Evolutionary conservation across 345 rosid species (phyloP).

Genomic region (Acer negundo): DNA sequence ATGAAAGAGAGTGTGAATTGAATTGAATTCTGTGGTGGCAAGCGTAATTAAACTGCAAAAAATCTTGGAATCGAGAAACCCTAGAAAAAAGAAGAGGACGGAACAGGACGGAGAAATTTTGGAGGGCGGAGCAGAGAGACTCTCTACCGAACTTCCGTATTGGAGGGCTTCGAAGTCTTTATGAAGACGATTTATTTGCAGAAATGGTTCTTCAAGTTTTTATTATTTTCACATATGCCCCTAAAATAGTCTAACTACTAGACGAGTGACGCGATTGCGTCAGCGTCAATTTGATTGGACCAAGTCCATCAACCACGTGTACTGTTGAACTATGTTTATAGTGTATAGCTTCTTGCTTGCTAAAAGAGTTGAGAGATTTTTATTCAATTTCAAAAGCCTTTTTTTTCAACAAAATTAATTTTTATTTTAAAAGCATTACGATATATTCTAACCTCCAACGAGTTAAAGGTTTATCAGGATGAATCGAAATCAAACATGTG

Average conservation of each 20-base stretch:
- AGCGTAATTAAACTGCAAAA: background rate
- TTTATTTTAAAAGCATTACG: no score
- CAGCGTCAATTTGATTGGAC: slow-evolving; percentile 1
- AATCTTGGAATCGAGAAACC: slow-evolving; percentile 7
- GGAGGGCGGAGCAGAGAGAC: slow-evolving; percentile 17
- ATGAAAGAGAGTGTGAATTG: background rate
- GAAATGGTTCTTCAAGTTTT: background rate
- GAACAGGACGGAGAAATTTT: background rate
- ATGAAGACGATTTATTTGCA: slow-evolving; percentile 12
- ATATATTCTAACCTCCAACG: no score
- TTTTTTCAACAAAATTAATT: no score
- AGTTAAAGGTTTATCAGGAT: no score
- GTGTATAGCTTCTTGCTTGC: no score
- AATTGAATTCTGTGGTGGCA: background rate
- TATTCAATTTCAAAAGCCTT: no score
- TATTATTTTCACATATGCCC: background rate
- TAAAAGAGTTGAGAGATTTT: no score
- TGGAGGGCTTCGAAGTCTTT: background rate
- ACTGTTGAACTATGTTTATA: no score
- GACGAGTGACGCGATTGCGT: background rate
- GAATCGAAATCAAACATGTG: no score
- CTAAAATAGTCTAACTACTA: background rate
- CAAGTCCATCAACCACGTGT: no score
- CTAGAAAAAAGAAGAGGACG: slow-evolving; percentile 12
- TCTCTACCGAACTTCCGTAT: slow-evolving; percentile 35